A percentile compares a stretch with the other conserved stretches of the same genome.
phyloP scores from a whole-genome alignment of 225 moss, liverwort and hornwort genomes.

The Neckera pumila region DNA sequence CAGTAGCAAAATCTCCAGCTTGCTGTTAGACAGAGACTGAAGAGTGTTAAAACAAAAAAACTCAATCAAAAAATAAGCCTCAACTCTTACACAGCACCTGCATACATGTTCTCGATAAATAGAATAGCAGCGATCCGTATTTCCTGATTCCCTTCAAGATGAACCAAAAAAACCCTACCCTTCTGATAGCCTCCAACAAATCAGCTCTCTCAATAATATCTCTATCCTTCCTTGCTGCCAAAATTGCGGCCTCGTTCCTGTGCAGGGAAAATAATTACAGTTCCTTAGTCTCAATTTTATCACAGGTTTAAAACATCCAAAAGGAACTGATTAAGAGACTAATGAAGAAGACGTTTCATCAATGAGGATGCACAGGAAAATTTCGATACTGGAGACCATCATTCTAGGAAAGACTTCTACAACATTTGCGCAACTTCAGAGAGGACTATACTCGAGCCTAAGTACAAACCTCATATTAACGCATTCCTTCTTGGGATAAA shows the following conservation, averaged over 20 bases:
- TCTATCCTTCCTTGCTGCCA: slow-evolving; percentile 93
- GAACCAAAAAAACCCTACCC: slow-evolving; percentile 31
- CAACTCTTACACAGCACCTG: not conserved
- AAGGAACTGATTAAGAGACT: not conserved
- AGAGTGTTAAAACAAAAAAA: slow-evolving; percentile 4
- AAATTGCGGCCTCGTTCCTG: slow-evolving; percentile 99
- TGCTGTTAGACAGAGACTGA: slow-evolving; percentile 49
- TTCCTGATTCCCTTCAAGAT: not conserved
- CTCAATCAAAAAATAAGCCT: not conserved
- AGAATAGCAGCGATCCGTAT: not conserved
- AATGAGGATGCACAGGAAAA: not conserved
- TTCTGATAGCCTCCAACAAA: slow-evolving; percentile 72
- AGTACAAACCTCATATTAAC: not conserved
- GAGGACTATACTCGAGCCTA: not conserved
- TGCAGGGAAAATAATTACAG: not conserved
- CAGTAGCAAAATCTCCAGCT: slow-evolving; percentile 92
- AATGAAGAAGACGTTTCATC: not conserved
- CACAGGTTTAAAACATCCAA: not conserved
- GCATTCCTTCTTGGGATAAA: not conserved
- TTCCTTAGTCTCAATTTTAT: not conserved
- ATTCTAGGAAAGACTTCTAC: not conserved
- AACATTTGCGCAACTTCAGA: not conserved
- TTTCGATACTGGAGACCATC: not conserved
- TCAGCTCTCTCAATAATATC: slow-evolving; percentile 76
- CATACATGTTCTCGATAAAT: not conserved